phyloP scores from a whole-genome alignment of 495 filamentous ascomycete genomes.

The Hypoxylon rickii region DNA sequence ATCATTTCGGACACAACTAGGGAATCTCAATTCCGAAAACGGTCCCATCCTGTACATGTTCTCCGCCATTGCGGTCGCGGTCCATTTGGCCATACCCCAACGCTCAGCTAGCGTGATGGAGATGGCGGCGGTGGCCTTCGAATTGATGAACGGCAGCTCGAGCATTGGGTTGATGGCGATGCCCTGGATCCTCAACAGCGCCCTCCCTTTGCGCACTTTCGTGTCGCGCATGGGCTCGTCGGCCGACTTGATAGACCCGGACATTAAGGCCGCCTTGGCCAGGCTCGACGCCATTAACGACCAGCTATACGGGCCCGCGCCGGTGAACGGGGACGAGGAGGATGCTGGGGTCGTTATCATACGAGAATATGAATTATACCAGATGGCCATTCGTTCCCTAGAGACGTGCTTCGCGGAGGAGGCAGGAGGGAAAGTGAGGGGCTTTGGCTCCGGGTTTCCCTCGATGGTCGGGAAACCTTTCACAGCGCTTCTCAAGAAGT shows the following conservation, averaged over 20 bases:
- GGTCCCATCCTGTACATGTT: constrained; percentile 39
- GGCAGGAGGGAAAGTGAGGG: constrained; percentile 25
- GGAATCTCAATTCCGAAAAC: constrained; percentile 35
- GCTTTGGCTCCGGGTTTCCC: constrained; percentile 35
- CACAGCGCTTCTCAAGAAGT: constrained; percentile 28
- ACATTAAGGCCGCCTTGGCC: constrained; percentile 26
- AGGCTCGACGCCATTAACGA: constrained; percentile 32
- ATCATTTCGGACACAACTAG: constrained; percentile 36
- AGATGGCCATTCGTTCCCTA: constrained; percentile 23
- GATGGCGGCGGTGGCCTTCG: constrained; percentile 35
- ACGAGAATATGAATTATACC: constrained; percentile 21
- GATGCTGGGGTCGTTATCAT: constrained; percentile 1
- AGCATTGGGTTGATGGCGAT: constrained; percentile 32
- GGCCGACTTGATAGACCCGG: constrained; percentile 25
- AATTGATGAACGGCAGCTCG: constrained; percentile 35
- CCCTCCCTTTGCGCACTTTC: constrained; percentile 27
- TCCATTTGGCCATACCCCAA: constrained; percentile 38
- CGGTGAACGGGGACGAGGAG: constrained; percentile 3
- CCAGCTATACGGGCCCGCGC: constrained; percentile 7
- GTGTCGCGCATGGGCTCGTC: constrained; percentile 26
- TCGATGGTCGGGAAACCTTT: constrained; percentile 33
- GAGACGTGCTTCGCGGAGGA: constrained; percentile 38
- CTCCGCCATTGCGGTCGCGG: constrained; percentile 38
- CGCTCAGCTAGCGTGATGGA: constrained; percentile 16
- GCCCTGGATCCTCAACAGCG: constrained; percentile 37